Conservation (phyloP, 2,329 filamentous ascomycete genomes). For the Dendryphion nanum region DNA sequence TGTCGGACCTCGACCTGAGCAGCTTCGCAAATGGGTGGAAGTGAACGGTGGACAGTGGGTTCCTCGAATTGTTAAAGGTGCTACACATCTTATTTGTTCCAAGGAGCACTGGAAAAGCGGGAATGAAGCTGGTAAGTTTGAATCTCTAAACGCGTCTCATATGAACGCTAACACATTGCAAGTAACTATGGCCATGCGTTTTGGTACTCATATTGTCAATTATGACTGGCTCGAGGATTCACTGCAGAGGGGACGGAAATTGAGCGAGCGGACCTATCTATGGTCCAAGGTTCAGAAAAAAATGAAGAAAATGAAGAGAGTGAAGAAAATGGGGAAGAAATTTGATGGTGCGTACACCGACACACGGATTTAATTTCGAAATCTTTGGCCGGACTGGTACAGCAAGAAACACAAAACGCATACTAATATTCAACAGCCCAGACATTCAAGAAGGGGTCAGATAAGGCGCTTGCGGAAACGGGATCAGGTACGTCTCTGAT, state of each 20-base stretch:
- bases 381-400: too few species aligned
- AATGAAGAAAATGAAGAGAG: constrained; percentile 32
- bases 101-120: constrained; percentile 58
- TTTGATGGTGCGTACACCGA: constrained; percentile 29
- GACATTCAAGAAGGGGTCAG: constrained; percentile 28
- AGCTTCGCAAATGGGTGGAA: constrained; percentile 66
- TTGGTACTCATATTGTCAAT: constrained; percentile 36
- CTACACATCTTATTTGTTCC: constrained; percentile 74
- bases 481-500: constrained; percentile 37
- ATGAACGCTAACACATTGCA: neutral
- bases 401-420: too few species aligned
- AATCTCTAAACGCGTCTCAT: neutral
- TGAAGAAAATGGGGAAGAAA: constrained; percentile 22
- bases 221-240: constrained; percentile 51
- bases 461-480: constrained; percentile 27
- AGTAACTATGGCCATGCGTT: neutral
- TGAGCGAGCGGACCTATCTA: constrained; percentile 34
- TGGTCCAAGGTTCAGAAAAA: constrained; percentile 26
- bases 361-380: too few species aligned
- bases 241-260: constrained; percentile 36
- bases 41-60: constrained; percentile 61
- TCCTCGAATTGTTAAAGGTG: constrained; percentile 56
- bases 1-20: constrained; percentile 49
- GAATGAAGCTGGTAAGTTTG: constrained; percentile 40
- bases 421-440: too few species aligned